Percentiles rank a stretch among this genome's conserved stretches.
phyloP scores from a whole-genome alignment of 768 basidiomycete genomes.

The Podaxis sp. region DNA sequence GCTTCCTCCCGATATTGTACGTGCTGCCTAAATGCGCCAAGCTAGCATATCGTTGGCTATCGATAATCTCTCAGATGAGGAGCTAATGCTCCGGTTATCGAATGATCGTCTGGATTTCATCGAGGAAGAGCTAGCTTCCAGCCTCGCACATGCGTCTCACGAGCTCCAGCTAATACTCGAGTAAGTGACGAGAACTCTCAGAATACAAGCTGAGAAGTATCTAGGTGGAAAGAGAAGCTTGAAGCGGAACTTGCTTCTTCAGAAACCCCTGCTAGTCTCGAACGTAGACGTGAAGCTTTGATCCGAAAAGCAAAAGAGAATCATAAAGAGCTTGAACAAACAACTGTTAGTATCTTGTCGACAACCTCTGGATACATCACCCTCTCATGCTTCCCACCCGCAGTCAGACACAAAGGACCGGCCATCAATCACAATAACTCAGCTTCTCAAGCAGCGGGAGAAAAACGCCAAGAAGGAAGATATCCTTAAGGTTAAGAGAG shows the following conservation, averaged over 20 bases:
- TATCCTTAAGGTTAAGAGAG: slow-evolving; percentile 42
- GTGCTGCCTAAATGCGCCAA: not conserved
- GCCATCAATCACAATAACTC: slow-evolving; percentile 34
- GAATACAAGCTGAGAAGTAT: not conserved
- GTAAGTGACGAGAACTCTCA: slow-evolving; percentile 25
- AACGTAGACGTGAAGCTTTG: slow-evolving; percentile 41
- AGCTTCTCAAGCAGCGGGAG: slow-evolving; percentile 39
- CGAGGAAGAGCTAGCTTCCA: slow-evolving; percentile 36
- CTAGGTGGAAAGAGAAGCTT: slow-evolving; percentile 37
- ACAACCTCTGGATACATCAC: not conserved
- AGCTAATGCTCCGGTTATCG: slow-evolving; percentile 30
- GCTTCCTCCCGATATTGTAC: not conserved
- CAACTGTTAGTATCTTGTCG: slow-evolving; percentile 26
- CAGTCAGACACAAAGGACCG: slow-evolving; percentile 31
- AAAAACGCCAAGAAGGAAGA: slow-evolving; percentile 35
- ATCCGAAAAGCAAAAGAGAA: slow-evolving; percentile 48
- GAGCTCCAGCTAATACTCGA: slow-evolving; percentile 37
- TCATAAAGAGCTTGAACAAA: slow-evolving; percentile 36
- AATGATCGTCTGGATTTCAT: slow-evolving; percentile 32
- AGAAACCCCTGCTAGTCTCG: slow-evolving; percentile 31
- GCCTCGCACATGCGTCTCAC: slow-evolving; percentile 33
- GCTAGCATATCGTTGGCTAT: slow-evolving; percentile 40
- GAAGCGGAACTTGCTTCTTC: slow-evolving; percentile 23
- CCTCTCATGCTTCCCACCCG: not conserved
- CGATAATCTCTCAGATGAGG: slow-evolving; percentile 30